These are phyloP conservation scores for Aeminium ludgeri DNA, from an alignment of 495 filamentous ascomycete species.

Conservation along the genomic window DNA sequence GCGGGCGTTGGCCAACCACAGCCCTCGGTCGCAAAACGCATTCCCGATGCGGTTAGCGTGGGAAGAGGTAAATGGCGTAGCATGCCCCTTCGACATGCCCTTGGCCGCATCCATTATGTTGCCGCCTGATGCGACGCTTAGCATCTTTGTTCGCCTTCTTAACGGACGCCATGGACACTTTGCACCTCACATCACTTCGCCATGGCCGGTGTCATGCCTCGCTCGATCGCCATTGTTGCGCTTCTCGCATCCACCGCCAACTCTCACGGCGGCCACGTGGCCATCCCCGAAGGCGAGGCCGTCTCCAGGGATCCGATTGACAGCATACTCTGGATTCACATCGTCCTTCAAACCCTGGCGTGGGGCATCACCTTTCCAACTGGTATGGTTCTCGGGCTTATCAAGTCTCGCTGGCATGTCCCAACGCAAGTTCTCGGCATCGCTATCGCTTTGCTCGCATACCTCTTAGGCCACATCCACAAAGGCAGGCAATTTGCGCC, in stretches of 20 bases:
- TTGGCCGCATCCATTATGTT: no score
- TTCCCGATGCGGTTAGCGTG: no score
- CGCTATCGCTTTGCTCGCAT: slow-evolving; percentile 60
- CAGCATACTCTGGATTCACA: slow-evolving; percentile 80
- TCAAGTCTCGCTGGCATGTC: slow-evolving; percentile 86
- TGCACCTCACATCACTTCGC: no score
- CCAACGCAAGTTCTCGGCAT: slow-evolving; percentile 66
- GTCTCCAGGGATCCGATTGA: slow-evolving; percentile 75
- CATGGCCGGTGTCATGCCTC: no score
- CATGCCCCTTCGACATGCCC: no score
- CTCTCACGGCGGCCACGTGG: slow-evolving; percentile 42
- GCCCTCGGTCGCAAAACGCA: no score
- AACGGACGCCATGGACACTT: no score
- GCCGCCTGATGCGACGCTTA: no score
- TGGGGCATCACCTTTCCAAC: slow-evolving; percentile 87
- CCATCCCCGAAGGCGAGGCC: slow-evolving; percentile 56
- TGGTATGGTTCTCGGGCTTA: slow-evolving; percentile 88
- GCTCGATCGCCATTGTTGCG: no score
- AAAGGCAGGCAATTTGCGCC: slow-evolving; percentile 70
- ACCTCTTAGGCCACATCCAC: slow-evolving; percentile 81
- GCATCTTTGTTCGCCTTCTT: no score
- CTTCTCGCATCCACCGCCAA: slow-evolving; percentile 1
- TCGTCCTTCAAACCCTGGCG: slow-evolving; percentile 64
- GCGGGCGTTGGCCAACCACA: no score
- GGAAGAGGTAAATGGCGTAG: no score